phyloP scores from a whole-genome alignment of 371 early-diverging fungal genomes.

The Mucor plumbeus region DNA sequence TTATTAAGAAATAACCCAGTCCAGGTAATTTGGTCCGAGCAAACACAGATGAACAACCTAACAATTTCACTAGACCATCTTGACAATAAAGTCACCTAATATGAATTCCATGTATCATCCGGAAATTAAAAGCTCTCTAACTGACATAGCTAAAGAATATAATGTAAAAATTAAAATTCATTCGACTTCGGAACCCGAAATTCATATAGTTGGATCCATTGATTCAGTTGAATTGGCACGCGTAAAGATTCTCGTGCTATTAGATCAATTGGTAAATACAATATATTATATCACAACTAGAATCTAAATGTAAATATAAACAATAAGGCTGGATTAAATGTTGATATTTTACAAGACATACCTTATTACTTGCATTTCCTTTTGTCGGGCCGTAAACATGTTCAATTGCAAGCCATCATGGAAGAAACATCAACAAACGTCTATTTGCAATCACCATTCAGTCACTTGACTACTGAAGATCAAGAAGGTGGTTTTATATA shows the following conservation, averaged over 20 bases:
- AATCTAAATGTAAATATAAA: background rate
- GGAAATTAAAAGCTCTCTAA: constrained; percentile 22
- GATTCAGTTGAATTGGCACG: constrained; percentile 38
- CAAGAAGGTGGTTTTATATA: constrained; percentile 28
- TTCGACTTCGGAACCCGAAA: constrained; percentile 16
- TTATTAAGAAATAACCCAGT: constrained; percentile 12
- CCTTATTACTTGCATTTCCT: constrained; percentile 60
- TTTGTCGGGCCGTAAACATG: constrained; percentile 70
- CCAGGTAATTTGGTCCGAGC: constrained; percentile 18
- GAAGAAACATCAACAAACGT: constrained; percentile 73
- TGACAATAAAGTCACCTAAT: constrained; percentile 19
- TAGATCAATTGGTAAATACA: constrained; percentile 47
- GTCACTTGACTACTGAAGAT: constrained; percentile 20
- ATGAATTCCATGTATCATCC: constrained; percentile 19
- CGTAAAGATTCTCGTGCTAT: constrained; percentile 34
- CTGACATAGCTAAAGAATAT: constrained; percentile 11
- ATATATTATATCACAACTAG: too few species aligned
- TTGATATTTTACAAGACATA: constrained; percentile 27
- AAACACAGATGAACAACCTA: background rate
- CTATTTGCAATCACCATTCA: constrained; percentile 73
- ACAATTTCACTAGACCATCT: constrained; percentile 5
- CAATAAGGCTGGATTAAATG: constrained; percentile 16
- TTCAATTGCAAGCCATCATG: constrained; percentile 65
- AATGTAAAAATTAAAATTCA: constrained; percentile 12
- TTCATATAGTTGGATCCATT: constrained; percentile 33